Base-by-base conservation (phyloP, 352 stramenopile species). In the Phytophthora tubulina region DNA sequence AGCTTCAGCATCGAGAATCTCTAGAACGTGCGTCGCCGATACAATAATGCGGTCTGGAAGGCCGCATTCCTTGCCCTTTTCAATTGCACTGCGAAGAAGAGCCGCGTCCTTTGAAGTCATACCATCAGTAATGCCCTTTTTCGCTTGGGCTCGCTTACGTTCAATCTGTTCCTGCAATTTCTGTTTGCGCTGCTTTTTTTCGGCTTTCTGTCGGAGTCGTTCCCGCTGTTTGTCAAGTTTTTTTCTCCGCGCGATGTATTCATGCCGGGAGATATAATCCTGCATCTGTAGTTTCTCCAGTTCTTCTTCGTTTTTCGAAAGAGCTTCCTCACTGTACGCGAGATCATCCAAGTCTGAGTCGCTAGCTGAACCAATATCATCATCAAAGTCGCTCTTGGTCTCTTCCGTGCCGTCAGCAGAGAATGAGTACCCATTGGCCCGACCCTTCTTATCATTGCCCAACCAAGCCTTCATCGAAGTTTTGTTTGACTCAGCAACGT, bases 211-310 rank as follows among this genome's bases (percentile, higher is more conserved):
- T 27, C 88, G 77, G 38, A 93, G 63, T 13, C 80, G 73, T 39
- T 95, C 86, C 6, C 88, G 86, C 42, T 93, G 82, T 9, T 68
- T 70, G 32, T 96, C 88, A 0, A 95, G 70, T 35, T 81, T 84
- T 48, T 94, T 94, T 69, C 88, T 90, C 13, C 87, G 80, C 2
- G 85, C 76, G 3, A 96, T 59, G 56, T 96, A 96, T 45, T 94
- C 88, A 56, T 96, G 89, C 0, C 89, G 85, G 1, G 88, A 94
- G 42, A 96, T 91, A 11, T 81, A 81, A 4, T 85, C 81, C 38
- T 94, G 73, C 6, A 67, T 35, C 63, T 91, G 80, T 4, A 94
- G 67, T 8, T 70, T 81, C 55, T 95, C 89, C 0, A 96, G 64
- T 21, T 93, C 86, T 41, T 94, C 85, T 67, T 94, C 89, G 53